Percentiles rank a stretch among this genome's conserved stretches.
Conservation (phyloP, 148 eudicot species). For the Rhododendron simsii region DNA sequence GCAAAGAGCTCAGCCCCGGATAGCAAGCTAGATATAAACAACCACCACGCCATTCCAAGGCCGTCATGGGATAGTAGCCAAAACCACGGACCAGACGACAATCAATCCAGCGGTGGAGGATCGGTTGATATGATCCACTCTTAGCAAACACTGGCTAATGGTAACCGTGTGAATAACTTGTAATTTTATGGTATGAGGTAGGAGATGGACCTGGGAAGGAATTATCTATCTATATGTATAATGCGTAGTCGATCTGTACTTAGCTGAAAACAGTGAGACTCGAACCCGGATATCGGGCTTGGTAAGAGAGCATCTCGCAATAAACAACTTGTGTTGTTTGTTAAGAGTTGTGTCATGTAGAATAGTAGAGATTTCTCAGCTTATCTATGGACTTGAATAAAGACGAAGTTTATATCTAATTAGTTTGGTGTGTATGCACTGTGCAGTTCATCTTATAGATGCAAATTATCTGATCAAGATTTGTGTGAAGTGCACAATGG, state of each 20-base stretch:
- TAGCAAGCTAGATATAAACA: background rate
- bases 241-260: background rate
- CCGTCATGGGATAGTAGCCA: constrained; percentile 10
- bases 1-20: background rate
- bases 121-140: background rate
- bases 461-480: too few species aligned
- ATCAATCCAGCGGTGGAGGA: background rate
- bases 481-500: too few species aligned
- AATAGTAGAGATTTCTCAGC: background rate
- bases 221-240: too few species aligned
- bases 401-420: background rate
- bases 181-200: background rate
- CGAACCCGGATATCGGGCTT: background rate
- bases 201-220: background rate
- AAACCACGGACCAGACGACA: background rate
- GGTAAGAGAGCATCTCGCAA: background rate
- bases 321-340: background rate
- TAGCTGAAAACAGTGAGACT: background rate
- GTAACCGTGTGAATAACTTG: background rate
- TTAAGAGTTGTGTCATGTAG: background rate
- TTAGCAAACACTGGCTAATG: background rate
- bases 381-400: background rate
- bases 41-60: constrained; percentile 22
- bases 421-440: background rate
- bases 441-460: too few species aligned